Evolutionary conservation across 257 asterid species (phyloP).

Genomic region (Thymus quinquecostatus): DNA sequence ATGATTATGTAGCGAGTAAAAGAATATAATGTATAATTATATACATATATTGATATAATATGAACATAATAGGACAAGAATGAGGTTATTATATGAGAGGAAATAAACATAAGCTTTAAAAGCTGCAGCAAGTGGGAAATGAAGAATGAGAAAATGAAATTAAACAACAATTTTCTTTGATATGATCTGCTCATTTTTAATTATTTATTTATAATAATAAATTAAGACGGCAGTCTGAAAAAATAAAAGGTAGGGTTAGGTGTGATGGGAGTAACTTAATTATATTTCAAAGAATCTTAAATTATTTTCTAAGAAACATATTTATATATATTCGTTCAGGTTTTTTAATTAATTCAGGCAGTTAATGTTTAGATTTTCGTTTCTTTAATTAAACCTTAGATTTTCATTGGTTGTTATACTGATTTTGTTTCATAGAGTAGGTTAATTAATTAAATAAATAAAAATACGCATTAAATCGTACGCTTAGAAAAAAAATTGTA

Average conservation of each 20-base stretch:
- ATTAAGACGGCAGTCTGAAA: neutral
- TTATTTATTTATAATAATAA: neutral
- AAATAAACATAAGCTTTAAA: slow-evolving; percentile 12
- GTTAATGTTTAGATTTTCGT: neutral
- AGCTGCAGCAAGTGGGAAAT: slow-evolving; percentile 8
- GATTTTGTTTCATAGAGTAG: too few relatives aligned
- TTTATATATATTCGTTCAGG: neutral
- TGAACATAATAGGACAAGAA: neutral
- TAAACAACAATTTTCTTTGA: neutral
- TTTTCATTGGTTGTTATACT: too few relatives aligned
- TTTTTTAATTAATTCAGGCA: neutral
- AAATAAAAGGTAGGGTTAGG: slow-evolving; percentile 2
- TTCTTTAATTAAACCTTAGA: too few relatives aligned
- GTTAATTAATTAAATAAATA: too few relatives aligned
- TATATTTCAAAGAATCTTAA: neutral
- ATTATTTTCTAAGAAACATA: neutral
- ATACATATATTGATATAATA: too few relatives aligned
- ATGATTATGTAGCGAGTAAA: neutral
- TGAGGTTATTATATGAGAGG: neutral
- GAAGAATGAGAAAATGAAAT: neutral
- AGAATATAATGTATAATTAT: neutral
- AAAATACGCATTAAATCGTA: too few relatives aligned
- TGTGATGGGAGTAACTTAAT: neutral
- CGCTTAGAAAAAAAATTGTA: too few relatives aligned
- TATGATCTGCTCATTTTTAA: neutral